Conservation (phyloP, 768 basidiomycete species). For the Guyanaporus albipodus region DNA sequence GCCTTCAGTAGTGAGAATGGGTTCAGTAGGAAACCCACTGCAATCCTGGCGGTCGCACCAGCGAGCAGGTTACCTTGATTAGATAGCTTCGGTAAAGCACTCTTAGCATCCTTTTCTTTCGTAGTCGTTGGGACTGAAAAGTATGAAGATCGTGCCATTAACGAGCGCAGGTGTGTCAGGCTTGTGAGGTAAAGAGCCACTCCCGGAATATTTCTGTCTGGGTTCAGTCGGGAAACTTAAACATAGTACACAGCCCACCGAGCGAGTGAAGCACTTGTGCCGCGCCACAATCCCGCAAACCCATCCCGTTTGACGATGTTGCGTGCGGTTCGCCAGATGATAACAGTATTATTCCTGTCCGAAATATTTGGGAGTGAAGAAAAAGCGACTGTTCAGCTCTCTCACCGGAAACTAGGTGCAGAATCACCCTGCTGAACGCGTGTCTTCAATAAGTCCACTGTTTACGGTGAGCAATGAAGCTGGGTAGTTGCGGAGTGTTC, state of each 20-base stretch:
- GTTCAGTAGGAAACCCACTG: constrained; percentile 80
- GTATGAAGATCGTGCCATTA: constrained; percentile 69
- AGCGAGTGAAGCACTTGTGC: constrained; percentile 74
- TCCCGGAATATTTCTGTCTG: constrained; percentile 80
- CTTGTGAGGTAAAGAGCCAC: constrained; percentile 90
- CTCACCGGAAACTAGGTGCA: constrained; percentile 35
- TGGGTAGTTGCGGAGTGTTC: neutral
- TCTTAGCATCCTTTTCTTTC: constrained; percentile 31
- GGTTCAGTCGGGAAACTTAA: constrained; percentile 2
- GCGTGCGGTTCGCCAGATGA: constrained; percentile 49
- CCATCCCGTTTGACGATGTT: constrained; percentile 65
- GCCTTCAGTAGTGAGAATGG: constrained; percentile 91
- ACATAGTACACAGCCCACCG: constrained; percentile 43
- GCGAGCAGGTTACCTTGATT: constrained; percentile 80
- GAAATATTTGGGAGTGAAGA: neutral
- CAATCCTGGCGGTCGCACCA: constrained; percentile 77
- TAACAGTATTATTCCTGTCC: constrained; percentile 30
- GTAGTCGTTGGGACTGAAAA: constrained; percentile 43
- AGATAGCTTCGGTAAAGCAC: constrained; percentile 67
- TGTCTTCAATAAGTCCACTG: constrained; percentile 92
- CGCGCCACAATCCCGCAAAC: constrained; percentile 77
- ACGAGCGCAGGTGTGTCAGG: constrained; percentile 73
- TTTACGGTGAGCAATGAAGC: neutral
- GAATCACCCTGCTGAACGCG: constrained; percentile 80
- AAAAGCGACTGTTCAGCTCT: neutral